Evolutionary conservation across 2,329 filamentous ascomycete species (phyloP), one percentile per base, ranked within the genome.

Genomic region (Aspergillus phoenicis): DNA sequence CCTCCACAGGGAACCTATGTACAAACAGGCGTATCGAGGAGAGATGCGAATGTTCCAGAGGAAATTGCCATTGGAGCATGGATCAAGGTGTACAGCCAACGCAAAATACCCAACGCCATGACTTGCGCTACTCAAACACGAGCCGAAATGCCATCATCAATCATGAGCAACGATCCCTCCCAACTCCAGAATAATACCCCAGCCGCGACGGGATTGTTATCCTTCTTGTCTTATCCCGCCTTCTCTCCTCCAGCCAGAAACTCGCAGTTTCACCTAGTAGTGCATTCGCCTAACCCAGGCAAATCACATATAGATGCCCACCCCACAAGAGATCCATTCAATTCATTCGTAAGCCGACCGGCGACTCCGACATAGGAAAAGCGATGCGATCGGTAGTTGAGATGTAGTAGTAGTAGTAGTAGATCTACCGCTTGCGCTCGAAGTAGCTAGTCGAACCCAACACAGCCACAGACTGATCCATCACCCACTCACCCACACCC

Each of bases 401-500:
- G 28, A 30, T 5, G 28, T 30, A 30, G 10, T 11, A 10, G 47
- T 36, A 17, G 33, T 17, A 28, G 36, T 28, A 13, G 5, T 26
- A 17, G 15, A 49, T 58, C 82, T 82, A 96, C 81, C 93, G 87
- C 77, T 87, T 93, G 73, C 95, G 87, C 82, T 97, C 93, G 76
- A 99, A 99, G 80, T 88, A 99, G 62, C 89, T 86, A 74, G 91
- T 96, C 52, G 90, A 89, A 45, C 92, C 90, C 75, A 97, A 91
- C 60, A 98, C 86, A 43, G 93, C 93, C 33, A 98, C 92, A 30
- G 93, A 96, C 81, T 96, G 91, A 78, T 99, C 95, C 93, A 99
- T 96, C 66, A 97, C 91, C 87, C 93, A 97, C 82, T 99, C 95
- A 70, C 95, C 95, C 17, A 97, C 89, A 64, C 92, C 92, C 47